phyloP scores from a whole-genome alignment of 345 rosid species.

The Brassica carinata region DNA sequence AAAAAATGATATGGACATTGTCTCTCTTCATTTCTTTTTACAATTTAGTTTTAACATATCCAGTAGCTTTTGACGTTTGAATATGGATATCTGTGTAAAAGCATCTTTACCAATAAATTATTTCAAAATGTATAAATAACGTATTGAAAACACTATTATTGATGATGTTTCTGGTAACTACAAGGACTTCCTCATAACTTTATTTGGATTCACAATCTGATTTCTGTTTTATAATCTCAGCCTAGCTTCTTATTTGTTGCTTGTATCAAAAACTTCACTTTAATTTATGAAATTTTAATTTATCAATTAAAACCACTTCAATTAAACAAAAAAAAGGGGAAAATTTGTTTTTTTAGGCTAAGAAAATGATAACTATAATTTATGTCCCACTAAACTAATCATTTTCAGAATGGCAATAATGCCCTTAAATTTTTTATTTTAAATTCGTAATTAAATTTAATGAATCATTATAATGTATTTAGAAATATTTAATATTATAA shows the following conservation, averaged over 20 bases:
- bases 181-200: conserved; percentile 57
- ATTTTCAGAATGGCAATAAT: too few relatives aligned
- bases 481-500: too few relatives aligned
- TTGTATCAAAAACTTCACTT: conserved; percentile 10
- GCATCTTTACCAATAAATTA: conserved; percentile 53
- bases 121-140: conserved; percentile 48
- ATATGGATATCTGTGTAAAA: conserved; percentile 18
- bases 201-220: conserved; percentile 66
- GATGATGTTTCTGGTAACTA: conserved; percentile 71
- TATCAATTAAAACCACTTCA: too few relatives aligned
- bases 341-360: too few relatives aligned
- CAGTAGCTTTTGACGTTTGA: neutral
- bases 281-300: too few relatives aligned
- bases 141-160: conserved; percentile 58
- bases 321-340: too few relatives aligned
- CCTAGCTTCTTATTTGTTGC: neutral
- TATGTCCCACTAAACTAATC: too few relatives aligned
- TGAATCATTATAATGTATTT: too few relatives aligned
- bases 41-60: neutral
- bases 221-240: neutral
- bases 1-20: conserved; percentile 3
- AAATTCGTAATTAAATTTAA: too few relatives aligned
- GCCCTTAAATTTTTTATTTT: too few relatives aligned
- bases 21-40: neutral
- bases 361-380: too few relatives aligned